Evolutionary conservation across 495 filamentous ascomycete genomes (phyloP).

Genomic region (Chaetomium cochliodes): DNA sequence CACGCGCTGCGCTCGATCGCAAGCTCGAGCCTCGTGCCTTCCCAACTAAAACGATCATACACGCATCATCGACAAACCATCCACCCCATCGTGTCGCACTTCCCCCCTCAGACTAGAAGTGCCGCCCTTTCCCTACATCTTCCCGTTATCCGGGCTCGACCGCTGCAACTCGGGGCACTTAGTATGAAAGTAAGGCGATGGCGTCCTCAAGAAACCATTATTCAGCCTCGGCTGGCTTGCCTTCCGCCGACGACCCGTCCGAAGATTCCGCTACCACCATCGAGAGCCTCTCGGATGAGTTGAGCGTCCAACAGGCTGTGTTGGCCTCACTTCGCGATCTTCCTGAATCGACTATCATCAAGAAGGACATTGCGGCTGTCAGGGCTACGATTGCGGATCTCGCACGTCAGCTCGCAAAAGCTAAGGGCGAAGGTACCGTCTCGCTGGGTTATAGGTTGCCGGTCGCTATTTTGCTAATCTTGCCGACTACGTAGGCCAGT

Average conservation of each 20-base stretch:
- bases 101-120: neutral
- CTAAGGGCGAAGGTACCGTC: constrained; percentile 7
- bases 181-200: constrained; percentile 6
- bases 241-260: neutral
- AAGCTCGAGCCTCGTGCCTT: neutral
- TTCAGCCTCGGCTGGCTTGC: constrained; percentile 1
- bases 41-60: neutral
- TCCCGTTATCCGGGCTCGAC: constrained; percentile 1
- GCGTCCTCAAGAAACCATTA: neutral
- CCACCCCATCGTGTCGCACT: neutral
- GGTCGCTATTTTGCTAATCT: neutral
- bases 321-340: constrained; percentile 16
- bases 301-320: constrained; percentile 14
- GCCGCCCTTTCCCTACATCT: neutral
- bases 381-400: constrained; percentile 1
- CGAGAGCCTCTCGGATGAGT: constrained; percentile 21
- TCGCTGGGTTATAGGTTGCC: neutral
- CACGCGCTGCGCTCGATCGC: neutral
- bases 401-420: constrained; percentile 9
- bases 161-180: neutral
- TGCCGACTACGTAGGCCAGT: neutral
- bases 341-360: neutral
- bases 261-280: neutral
- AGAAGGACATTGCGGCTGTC: neutral
- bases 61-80: neutral